Conservation (phyloP, 176 grass and related monocot species). For the Eleusine coracana region DNA sequence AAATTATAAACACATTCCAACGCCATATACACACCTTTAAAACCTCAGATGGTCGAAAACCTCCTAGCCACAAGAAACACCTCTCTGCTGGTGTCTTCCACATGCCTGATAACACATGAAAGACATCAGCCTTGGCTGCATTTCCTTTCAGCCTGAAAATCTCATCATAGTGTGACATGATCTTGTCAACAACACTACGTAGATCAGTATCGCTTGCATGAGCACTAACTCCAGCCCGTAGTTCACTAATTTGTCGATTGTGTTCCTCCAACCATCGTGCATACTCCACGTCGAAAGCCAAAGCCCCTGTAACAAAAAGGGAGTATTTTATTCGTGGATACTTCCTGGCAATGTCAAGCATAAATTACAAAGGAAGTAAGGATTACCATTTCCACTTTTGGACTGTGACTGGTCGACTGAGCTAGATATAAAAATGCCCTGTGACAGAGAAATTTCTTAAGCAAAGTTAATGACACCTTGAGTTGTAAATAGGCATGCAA, state of each 20-base stretch:
- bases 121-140: conserved; percentile 90
- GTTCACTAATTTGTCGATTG: conserved; percentile 83
- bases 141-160: conserved; percentile 87
- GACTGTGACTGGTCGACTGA: conserved; percentile 87
- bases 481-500: conserved; percentile 35
- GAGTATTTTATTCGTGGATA: conserved; percentile 8
- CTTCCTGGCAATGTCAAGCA: conserved; percentile 4
- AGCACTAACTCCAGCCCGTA: conserved; percentile 83
- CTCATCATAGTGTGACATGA: conserved; percentile 86
- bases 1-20: conserved; percentile 27
- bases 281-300: conserved; percentile 95
- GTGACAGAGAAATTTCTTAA: conserved; percentile 40
- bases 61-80: conserved; percentile 97
- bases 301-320: conserved; percentile 63
- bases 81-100: conserved; percentile 99
- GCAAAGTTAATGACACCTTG: conserved; percentile 3
- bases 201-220: conserved; percentile 92
- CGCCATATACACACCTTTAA: conserved; percentile 65
- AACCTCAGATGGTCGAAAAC: conserved; percentile 91
- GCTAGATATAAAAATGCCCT: conserved; percentile 99
- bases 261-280: conserved; percentile 95
- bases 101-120: conserved; percentile 98
- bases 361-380: conserved; percentile 20
- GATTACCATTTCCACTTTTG: conserved; percentile 83
- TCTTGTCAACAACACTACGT: conserved; percentile 65